Evolutionary conservation across 495 filamentous ascomycete genomes (phyloP), one percentile per base, ranked within the genome.

Genomic region (Trichoderma virens): DNA sequence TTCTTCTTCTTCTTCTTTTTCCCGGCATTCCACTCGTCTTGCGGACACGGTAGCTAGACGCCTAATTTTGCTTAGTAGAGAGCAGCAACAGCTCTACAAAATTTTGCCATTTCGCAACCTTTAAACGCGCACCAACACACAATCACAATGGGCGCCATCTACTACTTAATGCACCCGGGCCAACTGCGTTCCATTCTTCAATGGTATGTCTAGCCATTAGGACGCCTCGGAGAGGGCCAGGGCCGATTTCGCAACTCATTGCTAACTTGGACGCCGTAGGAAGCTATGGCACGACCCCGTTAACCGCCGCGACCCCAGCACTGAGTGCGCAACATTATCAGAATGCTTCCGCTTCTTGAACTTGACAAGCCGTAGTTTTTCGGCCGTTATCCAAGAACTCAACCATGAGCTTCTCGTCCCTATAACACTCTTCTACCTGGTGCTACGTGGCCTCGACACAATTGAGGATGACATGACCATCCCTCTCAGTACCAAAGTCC

Each of bases 401-500:
- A 91, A 97, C 70, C 91, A 92, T 0, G 93, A 98, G 75, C 83
- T 98, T 20, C 86, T 98, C 27, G 83, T 97, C 39, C 91, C 95
- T 2, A 82, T 98, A 56, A 86, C 85, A 61, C 80, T 98, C n/a
- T 98, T 98, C 83, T 98, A 98, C 76, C 81, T 98, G 39, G 85
- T 89, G 38, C 82, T 98, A 16, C 88, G 94, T 61, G 95, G 89
- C 9, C 82, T 98, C 59, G 94, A 98, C 73, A 98, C 94, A 23
- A 91, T 98, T 64, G 94, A 98, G 76, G 94, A 98, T 82, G 94
- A 98, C 75, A 98, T 97, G 85, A 96, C 94, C 4, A 87, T 98
- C 62, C 80, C 87, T 1, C 75, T 92, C 11, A 80, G 80, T 64
- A 85, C 82, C 66, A 98, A 98, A 79, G 93, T 94, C 74, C 91